These are phyloP conservation scores for Prunus salicina DNA, from an alignment of 306 rosid species.

Conservation along the genomic window DNA sequence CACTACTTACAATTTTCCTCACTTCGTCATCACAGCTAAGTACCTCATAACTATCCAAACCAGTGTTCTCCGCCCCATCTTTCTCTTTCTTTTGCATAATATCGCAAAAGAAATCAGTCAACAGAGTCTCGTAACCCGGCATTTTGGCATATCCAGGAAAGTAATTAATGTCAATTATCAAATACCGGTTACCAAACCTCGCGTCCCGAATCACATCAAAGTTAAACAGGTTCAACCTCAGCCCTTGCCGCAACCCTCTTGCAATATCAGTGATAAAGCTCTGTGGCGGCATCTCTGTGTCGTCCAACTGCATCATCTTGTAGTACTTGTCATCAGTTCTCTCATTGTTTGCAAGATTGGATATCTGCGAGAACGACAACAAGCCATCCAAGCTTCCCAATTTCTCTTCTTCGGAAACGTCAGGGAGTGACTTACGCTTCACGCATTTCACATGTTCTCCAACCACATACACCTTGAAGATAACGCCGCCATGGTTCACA, in stretches of 20 bases:
- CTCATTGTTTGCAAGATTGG: constrained; percentile 60
- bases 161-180: constrained; percentile 85
- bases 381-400: constrained; percentile 48
- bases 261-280: constrained; percentile 63
- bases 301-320: constrained; percentile 69
- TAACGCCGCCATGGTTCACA: constrained; percentile 91
- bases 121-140: constrained; percentile 77
- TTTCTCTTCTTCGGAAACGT: constrained; percentile 74
- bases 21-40: constrained; percentile 30
- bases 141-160: constrained; percentile 97
- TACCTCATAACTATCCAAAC: constrained; percentile 27
- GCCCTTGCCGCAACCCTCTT: constrained; percentile 48
- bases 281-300: constrained; percentile 80
- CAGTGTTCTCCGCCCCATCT: constrained; percentile 22
- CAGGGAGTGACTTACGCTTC: constrained; percentile 84
- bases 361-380: constrained; percentile 78
- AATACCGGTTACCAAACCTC: constrained; percentile 64
- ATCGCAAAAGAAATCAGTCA: constrained; percentile 84
- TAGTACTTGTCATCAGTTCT: constrained; percentile 64
- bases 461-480: constrained; percentile 84
- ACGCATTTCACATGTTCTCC: constrained; percentile 75
- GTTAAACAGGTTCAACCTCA: constrained; percentile 74
- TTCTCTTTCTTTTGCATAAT: constrained; percentile 38
- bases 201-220: constrained; percentile 86
- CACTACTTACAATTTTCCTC: constrained; percentile 33